Evolutionary conservation across 805 yeast genomes (phyloP).

Genomic region (Zygosaccharomyces pseudorouxii): DNA sequence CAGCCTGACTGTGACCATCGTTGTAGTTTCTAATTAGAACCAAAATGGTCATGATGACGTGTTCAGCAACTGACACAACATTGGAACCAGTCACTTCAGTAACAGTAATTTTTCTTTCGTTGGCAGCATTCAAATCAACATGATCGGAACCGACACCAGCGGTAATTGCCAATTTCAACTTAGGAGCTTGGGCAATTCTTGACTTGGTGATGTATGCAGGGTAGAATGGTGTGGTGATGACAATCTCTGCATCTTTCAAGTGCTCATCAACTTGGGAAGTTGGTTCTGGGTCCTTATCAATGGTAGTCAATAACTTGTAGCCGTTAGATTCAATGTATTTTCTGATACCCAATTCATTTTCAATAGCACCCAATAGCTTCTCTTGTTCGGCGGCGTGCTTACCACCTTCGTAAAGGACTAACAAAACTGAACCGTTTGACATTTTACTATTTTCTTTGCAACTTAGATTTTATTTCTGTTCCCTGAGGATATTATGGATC

Average conservation of each 20-base stretch:
- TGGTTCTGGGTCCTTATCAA: constrained; percentile 60
- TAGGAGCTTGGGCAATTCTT: constrained; percentile 64
- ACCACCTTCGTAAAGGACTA: constrained; percentile 56
- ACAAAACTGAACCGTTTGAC: constrained; percentile 40
- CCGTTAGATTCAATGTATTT: constrained; percentile 61
- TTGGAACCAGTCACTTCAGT: constrained; percentile 25
- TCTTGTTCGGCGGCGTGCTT: constrained; percentile 56
- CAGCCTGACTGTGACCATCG: background rate
- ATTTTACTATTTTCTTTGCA: background rate
- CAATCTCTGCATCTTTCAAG: constrained; percentile 66
- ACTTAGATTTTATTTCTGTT: background rate
- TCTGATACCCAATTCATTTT: constrained; percentile 70
- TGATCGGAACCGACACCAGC: constrained; percentile 88
- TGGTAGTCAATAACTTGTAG: constrained; percentile 60
- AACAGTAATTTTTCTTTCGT: constrained; percentile 59
- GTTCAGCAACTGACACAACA: constrained; percentile 1
- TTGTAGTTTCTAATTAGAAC: constrained; percentile 44
- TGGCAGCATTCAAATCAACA: constrained; percentile 64
- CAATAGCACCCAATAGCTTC: constrained; percentile 62
- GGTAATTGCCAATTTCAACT: constrained; percentile 63
- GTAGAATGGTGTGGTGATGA: constrained; percentile 79
- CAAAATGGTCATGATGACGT: constrained; percentile 3
- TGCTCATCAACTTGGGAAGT: constrained; percentile 55
- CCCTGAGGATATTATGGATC: background rate
- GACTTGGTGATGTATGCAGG: constrained; percentile 71